Base-by-base conservation (phyloP, 768 basidiomycete genomes). In the Crucibulum laeve region DNA sequence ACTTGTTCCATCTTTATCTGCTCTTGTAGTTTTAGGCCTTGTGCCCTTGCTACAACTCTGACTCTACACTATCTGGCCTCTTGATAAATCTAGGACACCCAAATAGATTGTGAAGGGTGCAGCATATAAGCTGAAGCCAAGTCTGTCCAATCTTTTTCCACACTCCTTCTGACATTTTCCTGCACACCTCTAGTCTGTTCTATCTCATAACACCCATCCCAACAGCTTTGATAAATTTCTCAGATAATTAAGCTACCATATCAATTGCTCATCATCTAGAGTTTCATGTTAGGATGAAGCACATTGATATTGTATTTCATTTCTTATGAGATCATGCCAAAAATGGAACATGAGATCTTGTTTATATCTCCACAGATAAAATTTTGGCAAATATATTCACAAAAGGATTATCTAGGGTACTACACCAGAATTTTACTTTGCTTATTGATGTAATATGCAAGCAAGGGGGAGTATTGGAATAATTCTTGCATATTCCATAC, bases 231-330 rank as follows among this genome's bases (percentile, higher is more conserved):
- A 43, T 33, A 1, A 47, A 47, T 8, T 42, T 48, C 30, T 33
- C 32, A 7, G 55, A 59, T 36, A 59, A 56, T 23, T 45, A 56
- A 35, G 42, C 51, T 4, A 48, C 53, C 6, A 47, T 55, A 30
- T 30, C 51, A 25, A 47, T 56, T 11, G 40, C 51, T 6, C 47
- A 53, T 22, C 33, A 53, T 35, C 50, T 44, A 3, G 45, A 53
- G 45, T 54, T 50, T 47, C 57, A 59, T 30, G 42, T 48, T 15
- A 33, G 47, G 17, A 51, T 52, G 7, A 58, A 58, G 34, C 56
- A 58, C 23, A 48, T 58, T 25, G 54, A 58, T 45, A 53, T 47
- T 6, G 33, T 35, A 3, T 25, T 43, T 25, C 43, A 53, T 30
- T 53, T 50, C 35, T 15, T 50, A 8, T 35, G 49, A 8, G 49